Evolutionary conservation across 805 yeast species (phyloP).

Genomic region (Osmozyma mogii): DNA sequence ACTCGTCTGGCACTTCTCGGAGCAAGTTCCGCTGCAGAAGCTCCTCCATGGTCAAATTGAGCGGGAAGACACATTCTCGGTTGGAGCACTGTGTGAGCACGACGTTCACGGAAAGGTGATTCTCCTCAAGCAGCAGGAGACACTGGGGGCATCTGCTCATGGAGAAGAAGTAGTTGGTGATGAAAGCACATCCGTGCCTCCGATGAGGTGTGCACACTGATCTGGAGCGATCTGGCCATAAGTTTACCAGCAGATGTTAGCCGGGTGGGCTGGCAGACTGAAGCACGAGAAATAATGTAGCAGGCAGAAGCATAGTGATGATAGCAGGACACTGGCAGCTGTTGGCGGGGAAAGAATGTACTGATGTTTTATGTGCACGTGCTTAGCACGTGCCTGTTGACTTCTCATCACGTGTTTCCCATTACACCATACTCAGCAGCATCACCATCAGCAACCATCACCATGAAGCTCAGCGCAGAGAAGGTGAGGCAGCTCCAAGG

Average conservation of each 20-base stretch:
- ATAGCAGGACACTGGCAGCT: background rate
- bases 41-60: constrained; percentile 23
- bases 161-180: background rate
- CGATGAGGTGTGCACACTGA: background rate
- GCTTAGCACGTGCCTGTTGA: background rate
- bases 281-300: background rate
- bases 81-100: constrained; percentile 23
- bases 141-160: constrained; percentile 25
- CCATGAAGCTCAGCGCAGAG: constrained; percentile 53
- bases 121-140: constrained; percentile 14
- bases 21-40: constrained; percentile 18
- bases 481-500: constrained; percentile 61
- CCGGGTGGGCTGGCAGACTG: background rate
- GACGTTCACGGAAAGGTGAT: constrained; percentile 19
- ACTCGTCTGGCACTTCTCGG: constrained; percentile 13
- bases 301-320: background rate
- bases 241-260: background rate
- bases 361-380: background rate
- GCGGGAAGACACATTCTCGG: constrained; percentile 24
- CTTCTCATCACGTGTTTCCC: background rate
- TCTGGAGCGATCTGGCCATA: background rate
- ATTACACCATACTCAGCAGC: no score
- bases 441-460: no score
- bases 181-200: background rate
- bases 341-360: background rate